phyloP scores from a whole-genome alignment of 2,329 filamentous ascomycete genomes.

The Fusarium nurragi region DNA sequence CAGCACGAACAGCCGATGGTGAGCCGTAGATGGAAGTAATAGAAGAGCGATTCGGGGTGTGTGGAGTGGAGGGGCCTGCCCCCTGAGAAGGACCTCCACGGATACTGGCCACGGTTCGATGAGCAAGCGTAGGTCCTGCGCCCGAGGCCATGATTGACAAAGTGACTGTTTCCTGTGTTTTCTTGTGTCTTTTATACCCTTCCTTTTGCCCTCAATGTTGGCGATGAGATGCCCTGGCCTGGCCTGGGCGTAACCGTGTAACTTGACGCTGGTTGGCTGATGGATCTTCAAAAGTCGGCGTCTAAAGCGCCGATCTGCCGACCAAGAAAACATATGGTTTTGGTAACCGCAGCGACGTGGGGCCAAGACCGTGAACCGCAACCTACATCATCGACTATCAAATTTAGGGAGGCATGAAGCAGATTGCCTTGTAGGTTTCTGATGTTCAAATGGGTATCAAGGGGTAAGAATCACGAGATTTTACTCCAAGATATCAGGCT shows the following conservation, averaged over 20 bases:
- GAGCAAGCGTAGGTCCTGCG: constrained; percentile 58
- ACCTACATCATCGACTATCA: constrained; percentile 31
- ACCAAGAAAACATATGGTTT: constrained; percentile 43
- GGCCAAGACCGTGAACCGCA: constrained; percentile 30
- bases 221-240: constrained; percentile 27
- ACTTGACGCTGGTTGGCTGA: constrained; percentile 37
- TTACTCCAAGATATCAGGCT: background rate
- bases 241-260: constrained; percentile 29
- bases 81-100: constrained; percentile 54
- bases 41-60: constrained; percentile 66
- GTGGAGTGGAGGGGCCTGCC: constrained; percentile 59
- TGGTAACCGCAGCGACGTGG: constrained; percentile 48
- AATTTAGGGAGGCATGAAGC: background rate
- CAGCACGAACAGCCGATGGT: constrained; percentile 70
- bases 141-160: constrained; percentile 55
- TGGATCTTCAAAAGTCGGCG: constrained; percentile 34
- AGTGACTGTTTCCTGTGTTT: background rate
- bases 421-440: constrained; percentile 13
- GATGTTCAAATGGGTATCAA: constrained; percentile 68
- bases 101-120: constrained; percentile 68
- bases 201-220: constrained; percentile 13
- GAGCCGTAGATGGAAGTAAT: constrained; percentile 66
- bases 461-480: constrained; percentile 55
- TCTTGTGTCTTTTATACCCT: background rate
- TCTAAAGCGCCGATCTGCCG: constrained; percentile 45